Evolutionary conservation across 495 filamentous ascomycete species (phyloP), one percentile per base, ranked within the genome.

Genomic region (Aeminium ludgeri): DNA sequence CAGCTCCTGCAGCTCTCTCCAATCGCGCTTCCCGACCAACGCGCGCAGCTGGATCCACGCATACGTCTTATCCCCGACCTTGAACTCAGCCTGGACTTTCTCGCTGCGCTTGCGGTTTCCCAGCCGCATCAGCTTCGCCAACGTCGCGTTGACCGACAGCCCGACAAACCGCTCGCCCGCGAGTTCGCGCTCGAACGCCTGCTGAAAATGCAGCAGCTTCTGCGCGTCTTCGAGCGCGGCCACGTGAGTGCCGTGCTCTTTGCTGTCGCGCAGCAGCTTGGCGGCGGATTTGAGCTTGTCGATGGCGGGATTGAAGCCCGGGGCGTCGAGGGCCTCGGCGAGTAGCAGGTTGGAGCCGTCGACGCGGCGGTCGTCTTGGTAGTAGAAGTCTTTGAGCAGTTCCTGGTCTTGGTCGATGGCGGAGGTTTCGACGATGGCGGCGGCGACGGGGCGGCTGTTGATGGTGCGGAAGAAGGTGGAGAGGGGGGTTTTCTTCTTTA

Each of bases 41-140:
- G 86, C 89, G 49, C 91, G 76, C 32, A 97, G 68, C 45, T 83
- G 77, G 36, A 91, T 65, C 89, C 87, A 96, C 76, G 83, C 86
- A 49, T 70, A 78, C 8, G 82, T 79, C 58, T 80, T 86, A 50
- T 95, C 89, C 0, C 83, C 72, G 30, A 97, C 76, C 57, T 82
- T 89, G 63, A 96, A 97, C 50, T 95, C 87, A 50, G 70, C 75
- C 56, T 87, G 79, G 18, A 95, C 63, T 61, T 86, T 91, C 56
- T 78, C 76, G 19, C 85, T 86, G 40, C 83, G 65, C 43, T 82
- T 85, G 17, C 71, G 64, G 53, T 91, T 82, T 10, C 83, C 81
- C 18, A 72, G 64, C 41, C 70, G 65, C 46, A 87, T 71, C 31
- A 96, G 64, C 53, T 82, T 76, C 62, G 86, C 86, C 41, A 95